Conservation (phyloP, 352 stramenopile genomes). For the Aphanomyces invadans region DNA sequence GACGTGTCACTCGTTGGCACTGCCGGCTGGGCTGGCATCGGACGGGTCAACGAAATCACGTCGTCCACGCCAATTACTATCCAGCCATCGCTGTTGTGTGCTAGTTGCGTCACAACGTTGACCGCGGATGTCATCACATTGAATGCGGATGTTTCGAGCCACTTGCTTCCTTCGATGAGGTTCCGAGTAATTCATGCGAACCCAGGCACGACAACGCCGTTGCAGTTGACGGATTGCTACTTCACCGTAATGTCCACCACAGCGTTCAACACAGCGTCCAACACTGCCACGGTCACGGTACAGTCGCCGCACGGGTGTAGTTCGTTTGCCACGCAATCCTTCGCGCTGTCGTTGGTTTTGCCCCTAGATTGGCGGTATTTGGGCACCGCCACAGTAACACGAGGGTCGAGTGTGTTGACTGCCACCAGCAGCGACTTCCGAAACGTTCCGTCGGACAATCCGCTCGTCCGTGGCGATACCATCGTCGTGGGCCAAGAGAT, state of each 20-base stretch:
- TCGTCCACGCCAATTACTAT: slow-evolving; percentile 34
- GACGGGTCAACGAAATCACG: slow-evolving; percentile 78
- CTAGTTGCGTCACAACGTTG: slow-evolving; percentile 45
- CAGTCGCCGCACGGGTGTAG: slow-evolving; percentile 46
- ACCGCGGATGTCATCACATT: slow-evolving; percentile 38
- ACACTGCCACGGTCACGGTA: slow-evolving; percentile 37
- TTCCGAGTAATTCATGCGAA: slow-evolving; percentile 66
- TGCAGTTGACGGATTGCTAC: slow-evolving; percentile 45
- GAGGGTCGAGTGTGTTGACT: slow-evolving; percentile 29
- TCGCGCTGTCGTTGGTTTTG: slow-evolving; percentile 48
- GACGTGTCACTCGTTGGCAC: slow-evolving; percentile 75
- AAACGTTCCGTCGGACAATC: slow-evolving; percentile 28
- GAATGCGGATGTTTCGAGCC: slow-evolving; percentile 45
- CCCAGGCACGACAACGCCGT: slow-evolving; percentile 31
- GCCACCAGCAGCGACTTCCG: slow-evolving; percentile 43
- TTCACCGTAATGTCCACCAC: slow-evolving; percentile 50
- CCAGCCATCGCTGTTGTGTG: slow-evolving; percentile 44
- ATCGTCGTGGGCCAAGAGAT: slow-evolving; percentile 72
- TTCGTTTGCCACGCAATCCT: slow-evolving; percentile 34
- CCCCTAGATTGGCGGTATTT: slow-evolving; percentile 60
- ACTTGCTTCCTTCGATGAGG: slow-evolving; percentile 43
- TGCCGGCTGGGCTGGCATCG: slow-evolving; percentile 78
- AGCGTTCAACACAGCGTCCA: slow-evolving; percentile 28
- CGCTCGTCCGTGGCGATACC: slow-evolving; percentile 63
- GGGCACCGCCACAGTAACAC: slow-evolving; percentile 45